Conservation (phyloP, 106 monocot genomes). For the Amphibolis antarctica region DNA sequence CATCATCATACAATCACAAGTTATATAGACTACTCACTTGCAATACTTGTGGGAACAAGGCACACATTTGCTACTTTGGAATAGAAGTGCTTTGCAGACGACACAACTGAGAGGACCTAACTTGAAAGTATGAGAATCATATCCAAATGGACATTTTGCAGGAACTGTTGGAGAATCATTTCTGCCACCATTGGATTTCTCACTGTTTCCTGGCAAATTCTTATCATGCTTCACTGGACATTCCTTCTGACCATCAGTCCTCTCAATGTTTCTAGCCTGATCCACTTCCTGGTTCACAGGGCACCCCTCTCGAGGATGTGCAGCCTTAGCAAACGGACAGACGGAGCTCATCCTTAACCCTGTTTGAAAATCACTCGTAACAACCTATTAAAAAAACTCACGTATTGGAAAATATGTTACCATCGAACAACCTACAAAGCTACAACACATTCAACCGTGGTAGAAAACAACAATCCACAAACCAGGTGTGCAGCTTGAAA, state of each 20-base stretch:
- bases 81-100: constrained; percentile 75
- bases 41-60: constrained; percentile 95
- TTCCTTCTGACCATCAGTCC: constrained; percentile 18
- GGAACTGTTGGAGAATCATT: constrained; percentile 34
- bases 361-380: neutral
- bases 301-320: constrained; percentile 31
- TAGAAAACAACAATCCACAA: no score
- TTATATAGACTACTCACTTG: constrained; percentile 51
- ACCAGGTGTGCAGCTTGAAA: no score
- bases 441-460: no score
- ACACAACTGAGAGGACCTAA: constrained; percentile 94
- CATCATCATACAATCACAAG: neutral
- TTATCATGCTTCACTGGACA: constrained; percentile 53
- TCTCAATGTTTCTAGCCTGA: constrained; percentile 17
- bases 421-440: no score
- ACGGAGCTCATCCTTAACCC: constrained; percentile 41
- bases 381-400: no score
- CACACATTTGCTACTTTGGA: constrained; percentile 72
- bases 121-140: constrained; percentile 85
- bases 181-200: constrained; percentile 21
- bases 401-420: no score
- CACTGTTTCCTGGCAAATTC: constrained; percentile 13
- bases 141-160: constrained; percentile 92
- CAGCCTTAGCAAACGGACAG: constrained; percentile 74
- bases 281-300: constrained; percentile 39